Percentiles rank a stretch among this genome's conserved stretches.
phyloP scores from a whole-genome alignment of 2,329 filamentous ascomycete genomes.

The Trichophyton simii region DNA sequence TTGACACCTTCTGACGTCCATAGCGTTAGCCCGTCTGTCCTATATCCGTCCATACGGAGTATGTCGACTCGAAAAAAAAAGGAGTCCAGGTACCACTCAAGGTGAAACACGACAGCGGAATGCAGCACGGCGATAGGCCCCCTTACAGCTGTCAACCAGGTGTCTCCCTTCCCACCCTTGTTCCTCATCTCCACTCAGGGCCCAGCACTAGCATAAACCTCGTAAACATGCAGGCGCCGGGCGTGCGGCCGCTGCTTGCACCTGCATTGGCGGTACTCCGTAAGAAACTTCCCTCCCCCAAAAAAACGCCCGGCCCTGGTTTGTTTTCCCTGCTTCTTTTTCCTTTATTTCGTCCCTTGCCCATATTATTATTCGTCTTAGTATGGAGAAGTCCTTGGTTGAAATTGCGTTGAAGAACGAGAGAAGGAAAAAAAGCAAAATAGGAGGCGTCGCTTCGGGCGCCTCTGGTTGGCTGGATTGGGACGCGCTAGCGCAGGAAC shows the following conservation, averaged over 20 bases:
- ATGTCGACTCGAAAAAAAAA: not conserved
- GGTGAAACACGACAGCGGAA: slow-evolving; percentile 4
- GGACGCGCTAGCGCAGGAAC: slow-evolving; percentile 9
- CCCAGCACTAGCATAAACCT: not conserved
- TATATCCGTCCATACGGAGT: no score
- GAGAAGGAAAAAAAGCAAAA: not conserved
- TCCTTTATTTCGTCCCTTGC: no score
- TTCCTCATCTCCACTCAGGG: not conserved
- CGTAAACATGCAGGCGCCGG: not conserved
- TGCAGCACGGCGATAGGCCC: not conserved
- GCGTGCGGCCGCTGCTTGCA: no score
- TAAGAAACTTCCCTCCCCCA: not conserved
- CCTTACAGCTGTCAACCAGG: not conserved
- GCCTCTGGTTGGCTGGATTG: not conserved
- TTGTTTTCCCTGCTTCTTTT: no score
- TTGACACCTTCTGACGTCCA: slow-evolving; percentile 1
- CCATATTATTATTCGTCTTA: no score
- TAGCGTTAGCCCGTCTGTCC: not conserved
- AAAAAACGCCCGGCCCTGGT: no score
- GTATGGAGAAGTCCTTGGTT: no score
- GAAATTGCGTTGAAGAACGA: not conserved
- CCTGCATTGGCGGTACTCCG: not conserved
- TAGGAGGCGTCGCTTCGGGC: not conserved
- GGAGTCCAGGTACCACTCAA: not conserved
- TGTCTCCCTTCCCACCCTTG: not conserved